These are phyloP conservation scores for Fraxinus quadrangulata DNA, from an alignment of 257 asterid species.

Conservation along the genomic window DNA sequence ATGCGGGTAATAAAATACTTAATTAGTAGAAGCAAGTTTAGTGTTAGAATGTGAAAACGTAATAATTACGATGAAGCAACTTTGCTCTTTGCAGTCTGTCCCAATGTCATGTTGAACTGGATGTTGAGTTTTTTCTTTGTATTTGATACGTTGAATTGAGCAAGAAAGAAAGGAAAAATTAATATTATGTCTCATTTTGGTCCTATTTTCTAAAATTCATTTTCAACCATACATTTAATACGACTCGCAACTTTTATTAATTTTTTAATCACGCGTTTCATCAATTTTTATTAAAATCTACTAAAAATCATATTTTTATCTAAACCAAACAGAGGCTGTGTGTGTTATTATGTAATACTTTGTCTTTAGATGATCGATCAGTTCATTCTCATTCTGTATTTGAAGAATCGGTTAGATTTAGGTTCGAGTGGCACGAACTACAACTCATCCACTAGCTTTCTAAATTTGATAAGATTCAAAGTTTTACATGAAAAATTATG, in stretches of 20 bases:
- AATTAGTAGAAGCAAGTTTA: slow-evolving; percentile 18
- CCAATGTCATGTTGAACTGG: not conserved
- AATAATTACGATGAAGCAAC: slow-evolving; percentile 27
- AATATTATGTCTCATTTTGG: too few species aligned
- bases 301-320: too few species aligned
- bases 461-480: not conserved
- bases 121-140: too few species aligned
- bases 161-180: not conserved
- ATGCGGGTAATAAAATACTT: slow-evolving; percentile 21
- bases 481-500: not conserved
- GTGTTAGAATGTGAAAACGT: slow-evolving; percentile 19
- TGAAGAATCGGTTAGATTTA: not conserved
- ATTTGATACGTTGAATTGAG: not conserved
- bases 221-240: too few species aligned
- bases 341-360: not conserved
- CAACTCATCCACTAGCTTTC: not conserved
- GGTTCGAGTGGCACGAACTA: too few species aligned
- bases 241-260: too few species aligned
- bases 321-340: too few species aligned
- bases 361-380: too few species aligned
- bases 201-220: too few species aligned
- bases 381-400: not conserved
- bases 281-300: too few species aligned
- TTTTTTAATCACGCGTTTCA: too few species aligned
- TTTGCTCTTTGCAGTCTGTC: not conserved